These are phyloP conservation scores for Russula sp. DNA, from an alignment of 768 basidiomycete genomes.

Conservation along the genomic window DNA sequence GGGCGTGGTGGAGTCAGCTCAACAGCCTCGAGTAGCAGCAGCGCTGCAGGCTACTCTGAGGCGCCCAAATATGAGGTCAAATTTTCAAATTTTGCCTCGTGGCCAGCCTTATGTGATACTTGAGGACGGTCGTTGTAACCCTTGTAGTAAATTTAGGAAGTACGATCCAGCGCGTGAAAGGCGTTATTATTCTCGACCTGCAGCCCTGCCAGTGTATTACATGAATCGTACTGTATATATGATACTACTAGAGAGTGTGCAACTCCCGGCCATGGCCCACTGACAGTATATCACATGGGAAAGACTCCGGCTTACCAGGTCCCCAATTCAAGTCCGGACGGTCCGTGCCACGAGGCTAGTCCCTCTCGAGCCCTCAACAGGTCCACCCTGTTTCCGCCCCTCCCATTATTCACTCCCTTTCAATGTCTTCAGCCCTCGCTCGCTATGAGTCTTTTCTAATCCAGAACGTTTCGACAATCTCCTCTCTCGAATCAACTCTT, in stretches of 20 bases:
- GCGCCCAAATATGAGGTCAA: constrained; percentile 2
- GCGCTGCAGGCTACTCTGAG: background rate
- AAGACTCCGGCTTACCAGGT: background rate
- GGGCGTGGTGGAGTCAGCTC: background rate
- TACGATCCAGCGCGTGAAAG: background rate
- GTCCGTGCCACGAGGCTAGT: background rate
- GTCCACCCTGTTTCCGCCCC: background rate
- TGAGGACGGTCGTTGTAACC: background rate
- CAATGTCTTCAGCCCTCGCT: constrained; percentile 58
- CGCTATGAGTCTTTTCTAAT: constrained; percentile 81
- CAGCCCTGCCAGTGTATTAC: background rate
- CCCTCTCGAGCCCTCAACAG: too few relatives aligned
- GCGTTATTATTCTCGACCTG: background rate
- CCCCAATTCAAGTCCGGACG: background rate
- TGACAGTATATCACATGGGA: constrained; percentile 3
- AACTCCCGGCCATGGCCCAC: background rate
- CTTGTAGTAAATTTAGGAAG: too few relatives aligned
- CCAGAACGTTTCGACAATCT: constrained; percentile 79
- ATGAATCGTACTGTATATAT: too few relatives aligned
- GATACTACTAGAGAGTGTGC: too few relatives aligned
- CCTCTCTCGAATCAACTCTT: constrained; percentile 82
- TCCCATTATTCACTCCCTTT: constrained; percentile 7
- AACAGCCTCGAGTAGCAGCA: background rate
- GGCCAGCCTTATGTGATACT: constrained; percentile 10
- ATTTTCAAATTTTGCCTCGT: constrained; percentile 10